phyloP scores from a whole-genome alignment of 2,329 filamentous ascomycete species.

The Monosporascus cannonballus region DNA sequence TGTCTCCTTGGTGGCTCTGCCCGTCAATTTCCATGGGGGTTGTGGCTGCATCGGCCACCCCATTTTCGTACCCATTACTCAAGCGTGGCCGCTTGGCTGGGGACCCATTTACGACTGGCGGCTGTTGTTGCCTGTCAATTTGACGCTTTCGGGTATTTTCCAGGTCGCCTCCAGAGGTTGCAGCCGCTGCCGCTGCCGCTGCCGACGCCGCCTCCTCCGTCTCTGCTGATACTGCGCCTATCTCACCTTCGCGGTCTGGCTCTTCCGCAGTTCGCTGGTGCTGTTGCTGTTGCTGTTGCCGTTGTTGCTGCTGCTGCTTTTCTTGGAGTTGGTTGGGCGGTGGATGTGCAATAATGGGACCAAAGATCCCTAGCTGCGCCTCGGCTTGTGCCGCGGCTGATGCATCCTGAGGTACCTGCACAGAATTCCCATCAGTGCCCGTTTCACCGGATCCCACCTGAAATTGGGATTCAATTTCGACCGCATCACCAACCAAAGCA shows the following conservation, averaged over 20 bases:
- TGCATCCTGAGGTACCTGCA: constrained; percentile 45
- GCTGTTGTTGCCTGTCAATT: constrained; percentile 37
- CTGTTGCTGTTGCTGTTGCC: constrained; percentile 17
- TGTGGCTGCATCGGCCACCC: constrained; percentile 41
- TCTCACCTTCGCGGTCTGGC: constrained; percentile 21
- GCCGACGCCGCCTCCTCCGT: constrained; percentile 32
- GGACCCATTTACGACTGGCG: constrained; percentile 46
- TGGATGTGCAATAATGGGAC: constrained; percentile 43
- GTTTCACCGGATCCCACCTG: constrained; percentile 21
- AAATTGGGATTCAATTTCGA: constrained; percentile 19
- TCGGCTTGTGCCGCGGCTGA: constrained; percentile 36
- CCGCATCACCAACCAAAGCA: constrained; percentile 8
- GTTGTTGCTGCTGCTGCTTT: constrained; percentile 14
- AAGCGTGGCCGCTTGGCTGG: constrained; percentile 53
- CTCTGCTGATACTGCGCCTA: constrained; percentile 18
- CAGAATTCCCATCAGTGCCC: constrained; percentile 33
- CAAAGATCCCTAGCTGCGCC: constrained; percentile 49
- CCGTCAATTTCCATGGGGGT: constrained; percentile 57
- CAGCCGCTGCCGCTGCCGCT: constrained; percentile 10
- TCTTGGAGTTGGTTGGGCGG: constrained; percentile 25
- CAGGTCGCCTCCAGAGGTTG: constrained; percentile 29
- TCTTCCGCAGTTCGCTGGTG: constrained; percentile 31
- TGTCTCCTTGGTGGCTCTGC: constrained; percentile 33
- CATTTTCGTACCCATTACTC: constrained; percentile 57
- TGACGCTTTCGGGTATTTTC: constrained; percentile 47